Base-by-base conservation (phyloP, 768 basidiomycete genomes). In the Mycena alexandri region DNA sequence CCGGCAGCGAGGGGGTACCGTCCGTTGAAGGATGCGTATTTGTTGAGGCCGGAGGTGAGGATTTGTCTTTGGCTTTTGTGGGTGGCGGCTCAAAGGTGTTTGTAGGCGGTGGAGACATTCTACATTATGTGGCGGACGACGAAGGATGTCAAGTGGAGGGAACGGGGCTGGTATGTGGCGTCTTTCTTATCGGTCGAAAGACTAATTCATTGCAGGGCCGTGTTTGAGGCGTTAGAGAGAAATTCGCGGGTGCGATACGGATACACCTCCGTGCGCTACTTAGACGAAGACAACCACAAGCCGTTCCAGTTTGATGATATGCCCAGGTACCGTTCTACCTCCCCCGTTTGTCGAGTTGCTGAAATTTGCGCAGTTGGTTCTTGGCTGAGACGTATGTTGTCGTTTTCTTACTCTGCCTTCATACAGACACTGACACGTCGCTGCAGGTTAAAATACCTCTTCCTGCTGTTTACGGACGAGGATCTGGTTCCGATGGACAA, bases 391-490 rank as follows among this genome's bases (percentile, higher is more conserved):
- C 84, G 75, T 76, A 38, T 22, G 75, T 73, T 38, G 38, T 38
- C 14, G 1, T 25, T 24, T 43, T 52, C 8, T 61, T 29, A 8
- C 38, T 19, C 24, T 16, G 14, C 34, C 22, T 12, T 1, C 38
- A 36, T 36, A 48, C 19, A 38, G 34, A 12, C 34, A 36, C 46
- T 64, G 42, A 61, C 43, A 38, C 50, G 24, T 48, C 36, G 24
- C 36, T 29, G 29, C 59, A 74, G 73, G 5, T 75, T 91, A 41
- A 90, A 90, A 75, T 91, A 91, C 71, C 81, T 90, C 5, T 90
- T 87, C 76, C 80, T 92, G n/a, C 75, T 90, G 41, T 91, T 91
- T 71, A 84, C 81, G 29, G 88, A 90, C 65, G 79, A 79, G 3
- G 86, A 89, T 52, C 76, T 80, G 0, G 78, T 90, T 47, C 81